Percentiles rank a stretch among this genome's conserved stretches.
phyloP scores from a whole-genome alignment of 108 stramenopile genomes.

The Fistulifera pelliculosa region DNA sequence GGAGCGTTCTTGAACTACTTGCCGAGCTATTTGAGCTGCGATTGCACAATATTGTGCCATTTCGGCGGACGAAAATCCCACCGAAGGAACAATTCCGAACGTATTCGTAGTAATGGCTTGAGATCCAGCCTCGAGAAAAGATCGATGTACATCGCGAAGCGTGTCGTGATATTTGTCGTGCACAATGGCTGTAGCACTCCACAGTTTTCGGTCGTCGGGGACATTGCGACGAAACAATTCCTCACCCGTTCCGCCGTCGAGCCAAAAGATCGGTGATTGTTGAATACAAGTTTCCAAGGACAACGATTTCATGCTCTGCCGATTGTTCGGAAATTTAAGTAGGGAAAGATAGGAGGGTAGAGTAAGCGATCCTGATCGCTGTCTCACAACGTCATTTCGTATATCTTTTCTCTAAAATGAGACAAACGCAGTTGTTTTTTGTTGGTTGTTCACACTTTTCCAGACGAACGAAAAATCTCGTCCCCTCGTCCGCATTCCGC shows the following conservation, averaged over 20 bases:
- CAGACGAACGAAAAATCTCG: too few relatives aligned
- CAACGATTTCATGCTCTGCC: too few relatives aligned
- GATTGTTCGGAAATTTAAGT: too few relatives aligned
- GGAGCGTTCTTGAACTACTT: constrained; percentile 15
- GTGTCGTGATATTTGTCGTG: constrained; percentile 42
- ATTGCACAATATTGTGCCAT: constrained; percentile 21
- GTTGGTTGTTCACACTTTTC: too few relatives aligned
- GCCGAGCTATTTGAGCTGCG: constrained; percentile 53
- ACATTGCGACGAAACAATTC: constrained; percentile 69
- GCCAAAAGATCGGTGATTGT: constrained; percentile 16
- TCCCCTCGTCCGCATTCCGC: too few relatives aligned
- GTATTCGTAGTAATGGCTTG: constrained; percentile 68
- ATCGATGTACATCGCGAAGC: constrained; percentile 49
- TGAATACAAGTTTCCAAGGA: too few relatives aligned
- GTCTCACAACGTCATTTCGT: too few relatives aligned
- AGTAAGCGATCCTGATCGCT: too few relatives aligned
- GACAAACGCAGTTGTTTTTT: too few relatives aligned
- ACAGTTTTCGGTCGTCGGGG: constrained; percentile 70
- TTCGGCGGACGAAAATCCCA: constrained; percentile 49
- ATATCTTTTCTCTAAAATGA: too few relatives aligned
- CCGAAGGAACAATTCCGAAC: constrained; percentile 59
- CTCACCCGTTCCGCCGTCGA: constrained; percentile 82
- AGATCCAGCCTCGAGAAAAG: constrained; percentile 61
- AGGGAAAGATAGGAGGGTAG: too few relatives aligned
- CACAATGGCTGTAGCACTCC: constrained; percentile 71